Conservation (phyloP, 148 eudicot species). For the Persicaria tinctoria region DNA sequence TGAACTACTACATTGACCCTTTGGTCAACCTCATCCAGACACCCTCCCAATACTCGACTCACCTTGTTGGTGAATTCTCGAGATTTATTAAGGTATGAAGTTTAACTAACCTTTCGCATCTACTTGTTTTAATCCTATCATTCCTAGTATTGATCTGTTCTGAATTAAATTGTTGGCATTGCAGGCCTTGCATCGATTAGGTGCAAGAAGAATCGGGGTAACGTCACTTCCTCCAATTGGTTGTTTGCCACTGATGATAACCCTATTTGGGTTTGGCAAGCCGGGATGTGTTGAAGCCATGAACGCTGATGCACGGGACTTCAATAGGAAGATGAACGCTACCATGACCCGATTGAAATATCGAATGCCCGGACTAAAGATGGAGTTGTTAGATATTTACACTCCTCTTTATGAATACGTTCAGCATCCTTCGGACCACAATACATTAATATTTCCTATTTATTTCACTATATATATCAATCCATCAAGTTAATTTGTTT, state of each 20-base stretch:
- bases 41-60: too few relatives aligned
- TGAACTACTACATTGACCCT: too few relatives aligned
- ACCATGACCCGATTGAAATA: slow-evolving; percentile 46
- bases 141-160: slow-evolving; percentile 34
- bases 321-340: slow-evolving; percentile 70
- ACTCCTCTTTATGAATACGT: slow-evolving; percentile 65
- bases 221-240: too few relatives aligned
- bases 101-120: too few relatives aligned
- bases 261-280: slow-evolving; percentile 25
- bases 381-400: slow-evolving; percentile 74
- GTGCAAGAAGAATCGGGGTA: too few relatives aligned
- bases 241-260: too few relatives aligned
- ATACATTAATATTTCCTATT: slow-evolving; percentile 21
- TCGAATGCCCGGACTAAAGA: slow-evolving; percentile 51
- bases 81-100: slow-evolving; percentile 44
- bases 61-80: slow-evolving; percentile 36
- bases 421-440: slow-evolving; percentile 45
- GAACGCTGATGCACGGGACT: slow-evolving; percentile 58
- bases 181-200: slow-evolving; percentile 32
- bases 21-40: too few relatives aligned
- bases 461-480: too few relatives aligned
- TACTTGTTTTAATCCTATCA: too few relatives aligned
- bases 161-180: too few relatives aligned
- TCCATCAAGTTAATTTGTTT: too few relatives aligned
- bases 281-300: slow-evolving; percentile 53